Conservation (phyloP, 2,329 filamentous ascomycete species). For the Phialophora macrospora region DNA sequence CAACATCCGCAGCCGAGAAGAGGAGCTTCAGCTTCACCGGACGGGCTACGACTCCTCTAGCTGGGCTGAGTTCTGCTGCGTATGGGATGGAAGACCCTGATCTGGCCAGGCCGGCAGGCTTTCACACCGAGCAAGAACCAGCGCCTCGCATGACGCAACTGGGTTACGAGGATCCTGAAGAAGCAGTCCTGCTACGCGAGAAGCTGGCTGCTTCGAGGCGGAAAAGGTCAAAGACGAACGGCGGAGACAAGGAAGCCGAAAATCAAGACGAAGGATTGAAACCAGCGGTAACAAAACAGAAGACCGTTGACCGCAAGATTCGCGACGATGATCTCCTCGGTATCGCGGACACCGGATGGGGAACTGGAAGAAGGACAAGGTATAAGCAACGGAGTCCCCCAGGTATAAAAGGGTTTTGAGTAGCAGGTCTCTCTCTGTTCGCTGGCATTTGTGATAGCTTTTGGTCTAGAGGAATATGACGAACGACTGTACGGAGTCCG, state of each 20-base stretch:
- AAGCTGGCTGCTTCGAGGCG: conserved; percentile 55
- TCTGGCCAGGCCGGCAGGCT: conserved; percentile 23
- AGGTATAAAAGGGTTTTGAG: conserved; percentile 29
- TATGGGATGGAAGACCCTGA: conserved; percentile 43
- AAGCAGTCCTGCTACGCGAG: conserved; percentile 59
- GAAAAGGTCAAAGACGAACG: conserved; percentile 40
- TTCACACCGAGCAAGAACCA: conserved; percentile 45
- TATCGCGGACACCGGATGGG: conserved; percentile 32
- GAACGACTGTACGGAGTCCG: not conserved
- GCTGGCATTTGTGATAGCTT: conserved; percentile 2
- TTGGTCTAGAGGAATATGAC: conserved; percentile 4
- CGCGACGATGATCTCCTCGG: conserved; percentile 34
- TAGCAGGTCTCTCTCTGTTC: not conserved
- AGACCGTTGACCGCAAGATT: conserved; percentile 28
- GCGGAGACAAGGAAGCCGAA: conserved; percentile 43
- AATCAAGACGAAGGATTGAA: conserved; percentile 39
- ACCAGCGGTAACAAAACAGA: conserved; percentile 17
- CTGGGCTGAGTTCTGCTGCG: conserved; percentile 45
- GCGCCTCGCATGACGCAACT: conserved; percentile 53
- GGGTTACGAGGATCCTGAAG: conserved; percentile 57
- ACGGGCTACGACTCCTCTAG: conserved; percentile 27
- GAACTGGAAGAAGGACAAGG: conserved; percentile 34
- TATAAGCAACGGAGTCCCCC: conserved; percentile 48
- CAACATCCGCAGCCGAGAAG: conserved; percentile 16
- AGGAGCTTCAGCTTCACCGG: conserved; percentile 30